Conservation (phyloP, 441 rosid genomes). For the Populus hybrid region DNA sequence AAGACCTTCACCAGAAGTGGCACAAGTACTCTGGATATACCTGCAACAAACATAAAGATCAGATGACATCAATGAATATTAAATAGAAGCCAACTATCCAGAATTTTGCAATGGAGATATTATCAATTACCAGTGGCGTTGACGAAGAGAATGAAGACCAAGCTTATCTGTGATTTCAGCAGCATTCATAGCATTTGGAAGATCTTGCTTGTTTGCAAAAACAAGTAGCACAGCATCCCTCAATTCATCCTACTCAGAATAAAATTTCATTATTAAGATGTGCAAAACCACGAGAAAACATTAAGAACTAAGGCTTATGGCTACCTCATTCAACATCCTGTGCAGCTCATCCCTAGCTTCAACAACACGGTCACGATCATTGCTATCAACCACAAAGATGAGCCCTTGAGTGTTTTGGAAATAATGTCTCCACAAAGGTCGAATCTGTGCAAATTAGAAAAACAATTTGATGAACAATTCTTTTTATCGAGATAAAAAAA, state of each 20-base stretch:
- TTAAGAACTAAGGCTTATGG: neutral
- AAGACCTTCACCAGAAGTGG: too few relatives aligned
- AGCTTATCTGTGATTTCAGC: too few relatives aligned
- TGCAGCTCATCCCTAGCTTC: conserved; percentile 56
- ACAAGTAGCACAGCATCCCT: too few relatives aligned
- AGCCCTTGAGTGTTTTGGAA: conserved; percentile 66
- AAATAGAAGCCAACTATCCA: too few relatives aligned
- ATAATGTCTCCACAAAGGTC: conserved; percentile 69
- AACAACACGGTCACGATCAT: conserved; percentile 31
- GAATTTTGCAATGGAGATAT: too few relatives aligned
- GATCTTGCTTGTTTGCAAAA: too few relatives aligned
- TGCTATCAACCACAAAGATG: conserved; percentile 72
- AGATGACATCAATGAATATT: too few relatives aligned
- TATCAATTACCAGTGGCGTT: too few relatives aligned
- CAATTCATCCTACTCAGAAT: conserved; percentile 24
- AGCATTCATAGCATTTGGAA: too few relatives aligned
- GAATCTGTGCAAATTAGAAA: conserved; percentile 36
- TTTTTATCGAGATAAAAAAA: neutral
- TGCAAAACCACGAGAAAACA: neutral
- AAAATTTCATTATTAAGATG: neutral
- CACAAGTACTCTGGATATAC: too few relatives aligned
- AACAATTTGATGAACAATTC: neutral
- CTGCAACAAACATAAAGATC: too few relatives aligned
- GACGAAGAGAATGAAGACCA: too few relatives aligned
- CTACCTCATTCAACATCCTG: conserved; percentile 66